These are phyloP conservation scores for Wickerhamomyces pijperi DNA, from an alignment of 805 yeast species.

Conservation along the genomic window DNA sequence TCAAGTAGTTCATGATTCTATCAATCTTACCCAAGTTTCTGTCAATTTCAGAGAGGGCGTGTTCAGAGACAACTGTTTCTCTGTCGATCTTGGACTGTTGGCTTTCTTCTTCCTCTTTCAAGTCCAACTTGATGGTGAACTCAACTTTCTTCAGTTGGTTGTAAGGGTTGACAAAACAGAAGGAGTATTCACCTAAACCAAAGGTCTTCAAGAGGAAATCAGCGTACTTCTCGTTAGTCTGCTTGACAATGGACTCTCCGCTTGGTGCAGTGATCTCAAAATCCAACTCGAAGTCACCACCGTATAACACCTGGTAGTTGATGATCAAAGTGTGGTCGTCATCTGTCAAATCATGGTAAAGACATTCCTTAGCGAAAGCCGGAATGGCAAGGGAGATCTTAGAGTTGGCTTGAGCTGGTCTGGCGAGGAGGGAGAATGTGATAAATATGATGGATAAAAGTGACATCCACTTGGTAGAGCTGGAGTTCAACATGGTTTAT, in stretches of 20 bases:
- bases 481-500: too few relatives aligned
- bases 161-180: conserved; percentile 56
- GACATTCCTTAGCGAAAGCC: conserved; percentile 32
- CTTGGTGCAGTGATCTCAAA: conserved; percentile 47
- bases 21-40: conserved; percentile 45
- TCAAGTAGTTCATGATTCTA: conserved; percentile 69
- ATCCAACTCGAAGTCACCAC: conserved; percentile 60
- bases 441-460: background rate
- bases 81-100: conserved; percentile 23
- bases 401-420: conserved; percentile 7
- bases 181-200: conserved; percentile 49
- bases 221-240: conserved; percentile 51
- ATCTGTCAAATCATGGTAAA: conserved; percentile 24
- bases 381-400: conserved; percentile 16
- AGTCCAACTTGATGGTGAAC: conserved; percentile 44
- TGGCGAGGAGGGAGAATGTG: background rate
- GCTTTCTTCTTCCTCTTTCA: conserved; percentile 19
- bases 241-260: conserved; percentile 35
- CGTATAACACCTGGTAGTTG: conserved; percentile 41
- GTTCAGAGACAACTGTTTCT: conserved; percentile 41
- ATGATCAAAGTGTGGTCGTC: conserved; percentile 30
- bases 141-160: conserved; percentile 57
- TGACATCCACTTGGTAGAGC: background rate
- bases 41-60: conserved; percentile 47
- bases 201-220: conserved; percentile 50